These are phyloP conservation scores for Candida ipomoeae DNA, from an alignment of 805 yeast species.

Conservation along the genomic window DNA sequence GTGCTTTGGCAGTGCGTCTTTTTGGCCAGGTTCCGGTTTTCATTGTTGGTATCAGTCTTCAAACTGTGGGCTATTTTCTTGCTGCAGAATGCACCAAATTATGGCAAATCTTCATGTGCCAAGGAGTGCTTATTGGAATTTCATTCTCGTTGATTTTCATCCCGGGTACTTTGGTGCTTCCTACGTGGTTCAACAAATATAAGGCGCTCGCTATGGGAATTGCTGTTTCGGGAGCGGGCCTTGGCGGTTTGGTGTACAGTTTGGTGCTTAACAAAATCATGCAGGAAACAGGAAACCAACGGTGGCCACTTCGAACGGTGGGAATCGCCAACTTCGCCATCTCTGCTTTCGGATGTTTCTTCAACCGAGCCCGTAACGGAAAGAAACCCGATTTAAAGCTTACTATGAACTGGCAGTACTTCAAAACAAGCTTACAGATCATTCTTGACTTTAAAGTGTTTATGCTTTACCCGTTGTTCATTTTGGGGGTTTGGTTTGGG, in stretches of 20 bases:
- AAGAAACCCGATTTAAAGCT: constrained; percentile 22
- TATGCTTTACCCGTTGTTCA: constrained; percentile 19
- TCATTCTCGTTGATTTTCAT: constrained; percentile 52
- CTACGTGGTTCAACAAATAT: constrained; percentile 66
- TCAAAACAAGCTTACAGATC: constrained; percentile 23
- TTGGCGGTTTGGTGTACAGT: constrained; percentile 50
- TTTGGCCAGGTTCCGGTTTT: constrained; percentile 49
- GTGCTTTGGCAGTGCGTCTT: constrained; percentile 33
- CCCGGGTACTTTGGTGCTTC: constrained; percentile 58
- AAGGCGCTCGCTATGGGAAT: constrained; percentile 55
- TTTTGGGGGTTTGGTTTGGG: constrained; percentile 33
- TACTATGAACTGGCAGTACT: constrained; percentile 20
- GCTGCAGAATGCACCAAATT: constrained; percentile 56
- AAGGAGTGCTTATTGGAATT: constrained; percentile 60
- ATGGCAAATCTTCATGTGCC: constrained; percentile 67
- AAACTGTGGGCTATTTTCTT: constrained; percentile 52
- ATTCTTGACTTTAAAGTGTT: constrained; percentile 35
- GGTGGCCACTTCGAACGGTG: constrained; percentile 42
- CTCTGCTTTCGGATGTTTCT: constrained; percentile 33
- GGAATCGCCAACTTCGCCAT: constrained; percentile 31
- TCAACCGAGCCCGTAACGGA: constrained; percentile 45
- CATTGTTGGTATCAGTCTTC: constrained; percentile 45
- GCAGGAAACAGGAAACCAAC: constrained; percentile 35
- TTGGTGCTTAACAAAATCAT: constrained; percentile 40
- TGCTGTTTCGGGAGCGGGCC: constrained; percentile 45